A percentile compares a stretch with the other conserved stretches of the same genome.
These are phyloP conservation scores for Casuarina equisetifolia DNA, from an alignment of 306 rosid species.

Conservation along the genomic window DNA sequence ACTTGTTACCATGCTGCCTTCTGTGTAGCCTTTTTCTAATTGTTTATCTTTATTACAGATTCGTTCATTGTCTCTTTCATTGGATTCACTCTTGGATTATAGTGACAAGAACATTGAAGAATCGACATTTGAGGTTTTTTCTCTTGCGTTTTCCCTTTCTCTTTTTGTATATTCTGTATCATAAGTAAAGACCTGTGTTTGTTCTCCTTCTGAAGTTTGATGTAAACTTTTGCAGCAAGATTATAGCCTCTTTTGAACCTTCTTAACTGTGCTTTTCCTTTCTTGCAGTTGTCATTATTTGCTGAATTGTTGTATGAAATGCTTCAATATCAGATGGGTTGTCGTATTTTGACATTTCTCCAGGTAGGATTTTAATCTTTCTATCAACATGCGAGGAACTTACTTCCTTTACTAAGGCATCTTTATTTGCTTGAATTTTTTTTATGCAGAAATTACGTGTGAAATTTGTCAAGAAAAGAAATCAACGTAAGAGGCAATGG, in stretches of 20 bases:
- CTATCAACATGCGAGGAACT: slow-evolving; percentile 18
- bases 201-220: neutral
- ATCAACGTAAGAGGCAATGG: slow-evolving; percentile 80
- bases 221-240: neutral
- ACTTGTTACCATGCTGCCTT: neutral
- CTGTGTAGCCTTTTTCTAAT: slow-evolving; percentile 17
- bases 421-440: slow-evolving; percentile 3
- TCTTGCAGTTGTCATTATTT: slow-evolving; percentile 82
- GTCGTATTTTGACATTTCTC: slow-evolving; percentile 72
- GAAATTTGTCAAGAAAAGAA: slow-evolving; percentile 71
- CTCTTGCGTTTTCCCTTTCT: slow-evolving; percentile 4
- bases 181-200: neutral
- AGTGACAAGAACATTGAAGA: slow-evolving; percentile 91
- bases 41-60: slow-evolving; percentile 48
- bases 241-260: neutral
- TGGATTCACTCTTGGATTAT: slow-evolving; percentile 85
- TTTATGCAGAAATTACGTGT: slow-evolving; percentile 61
- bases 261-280: slow-evolving; percentile 3
- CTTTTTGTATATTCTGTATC: neutral
- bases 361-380: slow-evolving; percentile 56
- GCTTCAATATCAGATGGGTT: slow-evolving; percentile 98
- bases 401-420: slow-evolving; percentile 16
- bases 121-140: slow-evolving; percentile 86
- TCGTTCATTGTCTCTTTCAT: slow-evolving; percentile 72
- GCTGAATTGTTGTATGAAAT: slow-evolving; percentile 93